Conservation (phyloP, 176 grass and related monocot species). For the Bothriochloa decipiens region DNA sequence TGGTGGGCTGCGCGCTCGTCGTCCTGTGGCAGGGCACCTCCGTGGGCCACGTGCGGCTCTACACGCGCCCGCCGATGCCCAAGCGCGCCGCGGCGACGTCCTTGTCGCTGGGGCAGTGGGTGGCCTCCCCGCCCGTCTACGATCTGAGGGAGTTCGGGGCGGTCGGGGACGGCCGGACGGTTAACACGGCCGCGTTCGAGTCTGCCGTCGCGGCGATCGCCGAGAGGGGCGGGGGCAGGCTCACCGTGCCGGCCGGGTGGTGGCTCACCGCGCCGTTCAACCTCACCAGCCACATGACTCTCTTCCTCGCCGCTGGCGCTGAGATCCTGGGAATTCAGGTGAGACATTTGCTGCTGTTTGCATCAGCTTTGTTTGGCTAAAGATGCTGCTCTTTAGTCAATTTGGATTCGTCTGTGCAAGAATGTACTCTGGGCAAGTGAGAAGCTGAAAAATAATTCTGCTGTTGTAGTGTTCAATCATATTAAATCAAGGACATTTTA, state of each 20-base stretch:
- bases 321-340: conserved; percentile 82
- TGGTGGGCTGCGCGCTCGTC: conserved; percentile 54
- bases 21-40: conserved; percentile 76
- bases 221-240: conserved; percentile 70
- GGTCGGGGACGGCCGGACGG: conserved; percentile 65
- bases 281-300: conserved; percentile 86
- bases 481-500: background rate
- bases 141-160: conserved; percentile 82
- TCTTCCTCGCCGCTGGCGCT: conserved; percentile 77
- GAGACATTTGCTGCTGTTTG: conserved; percentile 25
- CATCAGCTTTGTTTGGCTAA: background rate
- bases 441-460: background rate
- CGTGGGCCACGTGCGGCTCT: conserved; percentile 45
- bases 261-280: conserved; percentile 96
- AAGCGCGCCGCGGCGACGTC: conserved; percentile 35
- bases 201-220: conserved; percentile 61
- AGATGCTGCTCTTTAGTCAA: background rate
- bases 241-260: conserved; percentile 57
- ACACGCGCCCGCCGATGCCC: conserved; percentile 45
- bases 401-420: background rate
- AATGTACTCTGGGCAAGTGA: background rate
- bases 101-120: conserved; percentile 42
- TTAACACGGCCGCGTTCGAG: conserved; percentile 79
- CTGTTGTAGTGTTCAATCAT: background rate
- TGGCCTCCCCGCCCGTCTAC: conserved; percentile 56